These are phyloP conservation scores for Acacia confusa DNA, from an alignment of 306 rosid species.

Conservation along the genomic window DNA sequence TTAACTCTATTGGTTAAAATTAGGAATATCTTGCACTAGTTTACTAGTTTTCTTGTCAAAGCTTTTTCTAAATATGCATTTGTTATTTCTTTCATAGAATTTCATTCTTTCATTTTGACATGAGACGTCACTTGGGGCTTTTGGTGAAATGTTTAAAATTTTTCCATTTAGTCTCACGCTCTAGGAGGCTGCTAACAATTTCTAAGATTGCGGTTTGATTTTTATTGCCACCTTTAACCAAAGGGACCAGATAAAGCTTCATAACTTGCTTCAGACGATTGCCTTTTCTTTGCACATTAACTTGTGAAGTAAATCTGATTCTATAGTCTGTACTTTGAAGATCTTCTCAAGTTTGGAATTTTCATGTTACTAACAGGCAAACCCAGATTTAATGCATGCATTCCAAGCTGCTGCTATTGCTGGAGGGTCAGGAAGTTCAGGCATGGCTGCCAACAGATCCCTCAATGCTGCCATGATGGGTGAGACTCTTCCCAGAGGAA, in stretches of 20 bases:
- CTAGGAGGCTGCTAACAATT: background rate
- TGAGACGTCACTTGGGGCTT: background rate
- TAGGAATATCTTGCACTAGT: background rate
- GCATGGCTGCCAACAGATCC: constrained; percentile 60
- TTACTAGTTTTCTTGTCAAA: background rate
- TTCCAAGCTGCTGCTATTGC: constrained; percentile 88
- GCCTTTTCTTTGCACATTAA: background rate
- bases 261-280: background rate
- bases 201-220: background rate
- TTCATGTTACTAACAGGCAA: constrained; percentile 53
- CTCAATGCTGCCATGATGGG: constrained; percentile 82
- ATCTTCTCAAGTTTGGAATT: constrained; percentile 7
- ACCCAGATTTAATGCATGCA: constrained; percentile 89
- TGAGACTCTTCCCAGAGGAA: constrained; percentile 75
- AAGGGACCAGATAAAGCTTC: background rate
- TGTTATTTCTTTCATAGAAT: background rate
- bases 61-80: background rate
- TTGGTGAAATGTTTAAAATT: background rate
- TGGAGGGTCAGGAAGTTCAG: constrained; percentile 87
- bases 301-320: background rate
- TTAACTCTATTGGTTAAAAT: background rate
- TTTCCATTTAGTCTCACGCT: background rate
- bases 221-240: background rate
- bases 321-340: background rate
- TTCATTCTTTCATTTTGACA: background rate